phyloP scores from a whole-genome alignment of 768 basidiomycete species.

The Boletus edulis region DNA sequence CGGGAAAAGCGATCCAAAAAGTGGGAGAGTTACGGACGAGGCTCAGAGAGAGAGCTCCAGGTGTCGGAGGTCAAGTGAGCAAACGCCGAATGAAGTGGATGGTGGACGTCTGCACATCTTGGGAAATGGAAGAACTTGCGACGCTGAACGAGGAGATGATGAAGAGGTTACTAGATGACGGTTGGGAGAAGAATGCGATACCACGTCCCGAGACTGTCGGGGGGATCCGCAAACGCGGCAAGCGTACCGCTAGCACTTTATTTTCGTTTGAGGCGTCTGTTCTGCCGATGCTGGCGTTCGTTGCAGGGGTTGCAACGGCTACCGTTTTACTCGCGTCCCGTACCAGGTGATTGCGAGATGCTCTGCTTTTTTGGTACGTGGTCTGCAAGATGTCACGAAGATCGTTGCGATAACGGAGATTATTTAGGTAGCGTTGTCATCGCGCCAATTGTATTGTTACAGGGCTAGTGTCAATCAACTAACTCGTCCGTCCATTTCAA shows the following conservation, averaged over 20 bases:
- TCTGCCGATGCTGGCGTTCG: slow-evolving; percentile 38
- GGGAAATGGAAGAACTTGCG: slow-evolving; percentile 82
- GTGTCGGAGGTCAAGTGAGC: slow-evolving; percentile 74
- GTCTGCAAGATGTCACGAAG: not conserved
- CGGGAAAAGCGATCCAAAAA: slow-evolving; percentile 75
- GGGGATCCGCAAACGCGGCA: slow-evolving; percentile 19
- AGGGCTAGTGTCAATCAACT: too few relatives aligned
- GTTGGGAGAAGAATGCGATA: slow-evolving; percentile 73
- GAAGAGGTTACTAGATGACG: slow-evolving; percentile 67
- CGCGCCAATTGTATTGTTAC: too few relatives aligned
- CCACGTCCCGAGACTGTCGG: slow-evolving; percentile 44
- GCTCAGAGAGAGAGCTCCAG: slow-evolving; percentile 79
- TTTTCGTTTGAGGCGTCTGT: slow-evolving; percentile 16
- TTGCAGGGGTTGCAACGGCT: slow-evolving; percentile 42
- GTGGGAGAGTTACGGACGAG: slow-evolving; percentile 72
- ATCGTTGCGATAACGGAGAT: not conserved
- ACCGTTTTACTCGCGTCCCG: slow-evolving; percentile 31
- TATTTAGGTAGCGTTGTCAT: too few relatives aligned
- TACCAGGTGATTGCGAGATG: slow-evolving; percentile 23
- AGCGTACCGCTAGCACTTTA: not conserved
- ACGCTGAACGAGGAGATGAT: slow-evolving; percentile 65
- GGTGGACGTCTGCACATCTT: slow-evolving; percentile 79
- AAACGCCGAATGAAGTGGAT: slow-evolving; percentile 91
- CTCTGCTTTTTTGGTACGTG: slow-evolving; percentile 9
- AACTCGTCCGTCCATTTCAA: too few relatives aligned